Conservation (phyloP, 768 basidiomycete species). For the Symmetrospora coprosmae region DNA sequence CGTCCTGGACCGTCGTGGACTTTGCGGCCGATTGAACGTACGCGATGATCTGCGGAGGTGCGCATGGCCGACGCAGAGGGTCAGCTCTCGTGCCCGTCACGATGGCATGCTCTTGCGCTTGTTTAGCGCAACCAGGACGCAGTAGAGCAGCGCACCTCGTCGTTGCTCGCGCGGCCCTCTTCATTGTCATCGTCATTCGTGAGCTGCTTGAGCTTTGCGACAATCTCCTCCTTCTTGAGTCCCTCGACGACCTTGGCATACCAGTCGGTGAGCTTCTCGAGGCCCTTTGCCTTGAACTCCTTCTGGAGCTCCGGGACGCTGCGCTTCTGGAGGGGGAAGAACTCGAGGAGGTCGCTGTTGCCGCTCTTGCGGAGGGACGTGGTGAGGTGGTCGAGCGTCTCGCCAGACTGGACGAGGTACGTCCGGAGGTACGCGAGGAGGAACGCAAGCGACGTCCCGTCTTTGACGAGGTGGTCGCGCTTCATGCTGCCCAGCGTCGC, state of each 20-base stretch:
- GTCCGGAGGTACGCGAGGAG: slow-evolving; percentile 66
- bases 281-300: slow-evolving; percentile 66
- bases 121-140: no score
- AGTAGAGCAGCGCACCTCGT: slow-evolving; percentile 45
- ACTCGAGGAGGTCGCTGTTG: slow-evolving; percentile 66
- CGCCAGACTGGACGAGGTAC: slow-evolving; percentile 51
- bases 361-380: slow-evolving; percentile 66
- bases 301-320: slow-evolving; percentile 61
- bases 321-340: slow-evolving; percentile 76
- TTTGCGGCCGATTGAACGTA: slow-evolving; percentile 48
- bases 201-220: slow-evolving; percentile 54
- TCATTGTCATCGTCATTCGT: slow-evolving; percentile 59
- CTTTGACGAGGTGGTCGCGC: slow-evolving; percentile 91
- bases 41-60: slow-evolving; percentile 50
- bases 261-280: slow-evolving; percentile 81
- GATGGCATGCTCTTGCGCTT: no score
- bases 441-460: slow-evolving; percentile 64
- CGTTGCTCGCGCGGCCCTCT: slow-evolving; percentile 39
- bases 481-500: slow-evolving; percentile 65
- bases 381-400: slow-evolving; percentile 80
- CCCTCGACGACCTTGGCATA: slow-evolving; percentile 51
- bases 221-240: slow-evolving; percentile 59
- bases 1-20: slow-evolving; percentile 68
- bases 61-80: neutral
- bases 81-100: neutral